Evolutionary conservation across 345 rosid species (phyloP), one percentile per base, ranked within the genome.

Genomic region (Rhizophora mangle): DNA sequence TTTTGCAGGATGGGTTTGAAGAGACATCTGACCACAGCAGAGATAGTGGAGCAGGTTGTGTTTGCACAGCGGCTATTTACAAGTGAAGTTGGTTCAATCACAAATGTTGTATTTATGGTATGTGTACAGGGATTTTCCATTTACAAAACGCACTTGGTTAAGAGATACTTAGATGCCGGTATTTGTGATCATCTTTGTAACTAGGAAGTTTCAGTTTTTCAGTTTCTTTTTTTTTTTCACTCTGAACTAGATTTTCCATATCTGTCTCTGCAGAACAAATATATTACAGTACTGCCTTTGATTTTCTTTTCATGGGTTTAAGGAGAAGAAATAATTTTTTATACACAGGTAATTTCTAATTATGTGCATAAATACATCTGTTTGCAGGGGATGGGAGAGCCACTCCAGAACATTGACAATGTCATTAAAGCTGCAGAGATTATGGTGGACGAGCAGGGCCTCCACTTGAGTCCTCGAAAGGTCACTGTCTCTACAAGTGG

Each of bases 311-410:
- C 29, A 30, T 29, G 18, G 9, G 30, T 51, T 22, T 69, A 47
- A 24, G 31, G 32, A 46, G 30, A 61, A 53, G 11, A 29, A 64
- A 19, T 21, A 52, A 22, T 32, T 68, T 54, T 43, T 55, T 47
- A 49, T 55, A 65, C 26, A 16, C 29, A n/a, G 9, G 11, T 60
- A 8, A 43, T 47, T 63, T 4, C 37, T 32, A 67, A 61, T 68
- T 53, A 49, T 22, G 65, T 37, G n/a, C 65, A 34, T 54, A 32
- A 46, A 75, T 68, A 63, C 67, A 15, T 29, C 27, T 60, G 18
- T 69, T 62, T 75, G 60, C 81, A 94, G 97, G 99, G 99, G 72
- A 94, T 91, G 99, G 97, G 99, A 68, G 97, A 94, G 77, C 99
- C 97, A 7, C 85, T 94, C 70, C 97, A 94, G 71, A 94, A 91